phyloP scores from a whole-genome alignment of 768 basidiomycete genomes.

The Podaxis sp. region DNA sequence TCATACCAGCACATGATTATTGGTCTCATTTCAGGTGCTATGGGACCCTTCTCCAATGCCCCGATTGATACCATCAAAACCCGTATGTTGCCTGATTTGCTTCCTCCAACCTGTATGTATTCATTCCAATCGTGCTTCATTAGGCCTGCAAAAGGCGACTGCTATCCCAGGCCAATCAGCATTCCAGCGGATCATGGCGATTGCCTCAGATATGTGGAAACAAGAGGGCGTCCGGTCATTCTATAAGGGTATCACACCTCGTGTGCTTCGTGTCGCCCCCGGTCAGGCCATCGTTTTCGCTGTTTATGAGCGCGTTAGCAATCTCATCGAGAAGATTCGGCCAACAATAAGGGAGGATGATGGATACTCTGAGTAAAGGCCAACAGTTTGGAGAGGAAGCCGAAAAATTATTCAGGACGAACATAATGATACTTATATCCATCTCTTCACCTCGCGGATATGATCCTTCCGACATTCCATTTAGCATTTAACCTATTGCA shows the following conservation, averaged over 20 bases:
- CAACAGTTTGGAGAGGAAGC: background rate
- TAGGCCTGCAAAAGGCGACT: conserved; percentile 84
- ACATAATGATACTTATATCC: background rate
- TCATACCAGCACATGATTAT: conserved; percentile 96
- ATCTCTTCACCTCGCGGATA: background rate
- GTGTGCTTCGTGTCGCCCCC: conserved; percentile 94
- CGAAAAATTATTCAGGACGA: background rate
- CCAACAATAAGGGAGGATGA: conserved; percentile 59
- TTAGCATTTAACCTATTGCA: background rate
- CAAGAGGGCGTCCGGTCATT: conserved; percentile 87
- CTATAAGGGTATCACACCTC: conserved; percentile 98
- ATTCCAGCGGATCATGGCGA: conserved; percentile 72
- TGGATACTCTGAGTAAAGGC: conserved; percentile 55
- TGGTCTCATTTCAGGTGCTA: conserved; percentile 93
- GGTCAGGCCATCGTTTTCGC: conserved; percentile 98
- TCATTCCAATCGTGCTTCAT: conserved; percentile 13
- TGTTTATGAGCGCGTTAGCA: conserved; percentile 89
- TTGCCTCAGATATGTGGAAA: conserved; percentile 92
- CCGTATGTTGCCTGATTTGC: conserved; percentile 47
- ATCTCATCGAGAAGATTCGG: conserved; percentile 65
- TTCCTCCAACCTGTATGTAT: background rate
- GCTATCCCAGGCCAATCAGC: conserved; percentile 75
- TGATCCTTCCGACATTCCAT: background rate
- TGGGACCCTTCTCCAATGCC: conserved; percentile 98
- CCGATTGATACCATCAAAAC: conserved; percentile 96